Evolutionary conservation across 768 basidiomycete genomes (phyloP).

Genomic region (Mycena maculata): DNA sequence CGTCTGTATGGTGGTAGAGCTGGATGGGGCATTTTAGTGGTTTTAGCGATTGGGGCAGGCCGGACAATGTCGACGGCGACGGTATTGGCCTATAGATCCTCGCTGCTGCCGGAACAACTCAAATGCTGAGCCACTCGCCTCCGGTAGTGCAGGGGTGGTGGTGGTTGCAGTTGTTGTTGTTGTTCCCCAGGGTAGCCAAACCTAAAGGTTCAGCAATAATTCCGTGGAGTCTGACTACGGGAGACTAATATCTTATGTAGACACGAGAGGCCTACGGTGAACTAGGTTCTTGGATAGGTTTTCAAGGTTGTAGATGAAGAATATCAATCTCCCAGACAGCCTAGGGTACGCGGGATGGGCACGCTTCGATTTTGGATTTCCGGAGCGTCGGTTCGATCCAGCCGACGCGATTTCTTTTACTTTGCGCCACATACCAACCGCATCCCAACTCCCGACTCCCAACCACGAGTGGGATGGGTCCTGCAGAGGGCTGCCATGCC

Average conservation of each 20-base stretch:
- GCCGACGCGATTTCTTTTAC: neutral
- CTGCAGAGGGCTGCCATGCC: no score
- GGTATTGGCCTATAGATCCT: no score
- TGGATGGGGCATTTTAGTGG: no score
- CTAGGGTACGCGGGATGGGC: neutral
- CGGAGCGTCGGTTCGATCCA: neutral
- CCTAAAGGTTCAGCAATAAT: neutral
- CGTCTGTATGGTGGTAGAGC: no score
- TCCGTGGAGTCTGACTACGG: no score
- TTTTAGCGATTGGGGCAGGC: no score
- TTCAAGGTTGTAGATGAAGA: neutral
- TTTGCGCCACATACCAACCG: no score
- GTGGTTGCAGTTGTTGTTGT: neutral
- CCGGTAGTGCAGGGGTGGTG: neutral
- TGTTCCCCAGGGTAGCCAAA: neutral
- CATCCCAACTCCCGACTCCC: no score
- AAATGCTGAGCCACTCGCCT: no score
- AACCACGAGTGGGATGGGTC: no score
- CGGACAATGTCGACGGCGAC: no score
- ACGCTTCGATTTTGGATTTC: neutral
- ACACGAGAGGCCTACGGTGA: neutral
- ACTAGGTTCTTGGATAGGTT: neutral
- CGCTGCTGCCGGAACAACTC: no score
- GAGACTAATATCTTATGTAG: neutral
- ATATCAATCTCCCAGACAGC: neutral